phyloP scores from a whole-genome alignment of 202 grass and related monocot species.

The Musa balbisiana region DNA sequence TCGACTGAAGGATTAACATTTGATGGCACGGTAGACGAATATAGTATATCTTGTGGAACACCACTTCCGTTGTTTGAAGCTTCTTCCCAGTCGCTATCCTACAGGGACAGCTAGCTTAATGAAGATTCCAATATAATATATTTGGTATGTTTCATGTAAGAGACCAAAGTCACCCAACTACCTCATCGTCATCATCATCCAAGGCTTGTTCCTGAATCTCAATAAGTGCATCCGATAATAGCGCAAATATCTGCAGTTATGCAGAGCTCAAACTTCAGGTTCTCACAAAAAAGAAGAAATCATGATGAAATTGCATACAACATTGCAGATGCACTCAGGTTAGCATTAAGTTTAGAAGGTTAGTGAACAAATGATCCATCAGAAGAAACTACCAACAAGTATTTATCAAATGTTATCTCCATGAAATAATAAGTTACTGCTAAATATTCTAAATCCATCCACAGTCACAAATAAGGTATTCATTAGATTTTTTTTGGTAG shows the following conservation, averaged over 20 bases:
- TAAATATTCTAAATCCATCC: too few relatives aligned
- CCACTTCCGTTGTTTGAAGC: constrained; percentile 37
- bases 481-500: too few relatives aligned
- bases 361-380: not conserved
- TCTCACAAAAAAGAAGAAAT: not conserved
- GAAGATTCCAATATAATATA: not conserved
- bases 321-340: not conserved
- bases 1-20: constrained; percentile 54
- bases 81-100: constrained; percentile 93
- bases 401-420: too few relatives aligned
- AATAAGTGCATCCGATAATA: constrained; percentile 70
- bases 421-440: too few relatives aligned
- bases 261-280: constrained; percentile 6
- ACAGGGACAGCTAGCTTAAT: constrained; percentile 16
- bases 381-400: too few relatives aligned
- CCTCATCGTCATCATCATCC: constrained; percentile 55
- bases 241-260: constrained; percentile 70
- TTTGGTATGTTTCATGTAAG: not conserved
- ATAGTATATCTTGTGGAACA: constrained; percentile 42
- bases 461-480: too few relatives aligned
- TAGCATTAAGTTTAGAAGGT: not conserved
- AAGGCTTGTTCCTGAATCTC: constrained; percentile 70
- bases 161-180: constrained; percentile 17
- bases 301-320: not conserved
- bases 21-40: constrained; percentile 57